These are phyloP conservation scores for Serendipita sp. DNA, from an alignment of 768 basidiomycete genomes.

Conservation along the genomic window DNA sequence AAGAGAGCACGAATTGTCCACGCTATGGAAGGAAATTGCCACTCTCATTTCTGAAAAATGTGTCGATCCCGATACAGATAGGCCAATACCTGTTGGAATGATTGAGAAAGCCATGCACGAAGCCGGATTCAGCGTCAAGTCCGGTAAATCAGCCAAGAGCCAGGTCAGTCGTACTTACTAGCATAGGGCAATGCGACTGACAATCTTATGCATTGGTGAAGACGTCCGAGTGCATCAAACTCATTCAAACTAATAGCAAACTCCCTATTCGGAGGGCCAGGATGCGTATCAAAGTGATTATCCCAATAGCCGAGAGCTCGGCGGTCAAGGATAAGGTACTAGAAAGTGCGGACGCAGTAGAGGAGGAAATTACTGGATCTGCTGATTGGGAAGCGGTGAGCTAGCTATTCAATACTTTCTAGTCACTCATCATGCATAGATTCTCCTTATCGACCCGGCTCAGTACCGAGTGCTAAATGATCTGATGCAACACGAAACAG, in stretches of 20 bases:
- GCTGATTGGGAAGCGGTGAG: conserved; percentile 81
- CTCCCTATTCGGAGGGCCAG: conserved; percentile 83
- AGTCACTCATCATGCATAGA: conserved; percentile 27
- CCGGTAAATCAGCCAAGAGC: conserved; percentile 80
- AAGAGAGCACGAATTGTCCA: conserved; percentile 71
- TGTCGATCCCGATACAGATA: conserved; percentile 78
- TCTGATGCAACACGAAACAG: conserved; percentile 77
- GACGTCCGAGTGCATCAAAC: conserved; percentile 81
- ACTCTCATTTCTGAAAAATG: conserved; percentile 91
- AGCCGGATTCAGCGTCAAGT: conserved; percentile 80
- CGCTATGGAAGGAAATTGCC: conserved; percentile 77
- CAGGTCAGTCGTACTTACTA: conserved; percentile 38
- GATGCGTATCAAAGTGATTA: conserved; percentile 75
- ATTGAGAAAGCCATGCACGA: conserved; percentile 97
- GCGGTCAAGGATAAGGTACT: conserved; percentile 58
- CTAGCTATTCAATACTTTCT: conserved; percentile 5
- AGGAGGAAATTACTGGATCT: conserved; percentile 55
- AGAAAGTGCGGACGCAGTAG: conserved; percentile 63
- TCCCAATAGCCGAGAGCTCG: conserved; percentile 41
- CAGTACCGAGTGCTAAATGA: conserved; percentile 83
- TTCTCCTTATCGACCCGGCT: conserved; percentile 82
- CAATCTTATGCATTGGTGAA: conserved; percentile 16
- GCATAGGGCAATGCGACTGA: not conserved
- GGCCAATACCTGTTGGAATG: conserved; percentile 84
- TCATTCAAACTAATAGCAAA: conserved; percentile 64